phyloP scores from a whole-genome alignment of 73 alveolate species.

The Breviolum minutum region DNA sequence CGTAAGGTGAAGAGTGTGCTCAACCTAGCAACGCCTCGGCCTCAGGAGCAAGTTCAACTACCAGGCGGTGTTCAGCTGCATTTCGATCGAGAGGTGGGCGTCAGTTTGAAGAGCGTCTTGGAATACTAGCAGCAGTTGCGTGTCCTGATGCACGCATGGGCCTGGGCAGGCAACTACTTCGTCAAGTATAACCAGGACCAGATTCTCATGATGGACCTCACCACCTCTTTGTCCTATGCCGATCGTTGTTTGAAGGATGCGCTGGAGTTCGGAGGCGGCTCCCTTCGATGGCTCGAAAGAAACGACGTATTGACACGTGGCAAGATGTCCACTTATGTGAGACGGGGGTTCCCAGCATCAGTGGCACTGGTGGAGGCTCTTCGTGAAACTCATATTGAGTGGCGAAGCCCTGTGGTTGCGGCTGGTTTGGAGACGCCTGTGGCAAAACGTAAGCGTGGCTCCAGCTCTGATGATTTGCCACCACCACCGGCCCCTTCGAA shows the following conservation, averaged over 20 bases:
- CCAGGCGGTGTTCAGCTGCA: neutral
- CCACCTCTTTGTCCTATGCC: neutral
- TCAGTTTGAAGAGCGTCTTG: neutral
- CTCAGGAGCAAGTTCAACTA: neutral
- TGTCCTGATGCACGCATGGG: neutral
- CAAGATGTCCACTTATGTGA: neutral
- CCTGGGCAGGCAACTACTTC: neutral
- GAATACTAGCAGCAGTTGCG: neutral
- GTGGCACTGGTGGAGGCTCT: neutral
- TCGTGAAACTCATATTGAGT: neutral
- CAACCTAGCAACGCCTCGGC: neutral
- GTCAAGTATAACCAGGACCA: neutral
- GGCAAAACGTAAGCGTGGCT: neutral
- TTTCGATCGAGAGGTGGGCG: neutral
- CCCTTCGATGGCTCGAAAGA: neutral
- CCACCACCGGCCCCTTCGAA: neutral
- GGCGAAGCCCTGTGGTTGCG: conserved; percentile 1
- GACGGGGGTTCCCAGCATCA: neutral
- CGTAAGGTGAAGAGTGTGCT: neutral
- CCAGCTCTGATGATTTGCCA: too few relatives aligned
- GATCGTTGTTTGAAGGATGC: neutral
- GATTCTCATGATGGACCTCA: neutral
- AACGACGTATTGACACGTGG: conserved; percentile 43
- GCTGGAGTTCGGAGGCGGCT: neutral
- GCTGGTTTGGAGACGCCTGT: neutral